Evolutionary conservation across 768 basidiomycete species (phyloP).

Genomic region (Pleurotus platypus): DNA sequence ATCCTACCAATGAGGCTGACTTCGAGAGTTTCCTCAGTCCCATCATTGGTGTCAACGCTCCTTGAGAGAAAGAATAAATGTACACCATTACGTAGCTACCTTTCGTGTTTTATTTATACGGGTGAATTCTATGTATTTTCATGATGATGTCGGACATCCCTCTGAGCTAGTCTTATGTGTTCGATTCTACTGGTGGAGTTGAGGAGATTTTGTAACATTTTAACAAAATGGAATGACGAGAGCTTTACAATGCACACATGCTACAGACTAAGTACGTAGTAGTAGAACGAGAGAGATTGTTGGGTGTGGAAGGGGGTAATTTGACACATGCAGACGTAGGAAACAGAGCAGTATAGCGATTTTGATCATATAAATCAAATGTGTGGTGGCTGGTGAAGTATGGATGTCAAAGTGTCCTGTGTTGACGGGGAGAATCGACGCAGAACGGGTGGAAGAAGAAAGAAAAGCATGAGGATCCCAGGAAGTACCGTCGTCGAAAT

Average conservation of each 20-base stretch:
- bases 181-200: neutral
- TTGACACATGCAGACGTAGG: slow-evolving; percentile 16
- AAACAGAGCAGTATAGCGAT: slow-evolving; percentile 11
- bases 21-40: slow-evolving; percentile 47
- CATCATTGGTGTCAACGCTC: slow-evolving; percentile 21
- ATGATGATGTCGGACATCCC: neutral
- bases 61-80: neutral
- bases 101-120: too few species aligned
- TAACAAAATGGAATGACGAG: slow-evolving; percentile 8
- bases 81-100: too few species aligned
- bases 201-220: neutral
- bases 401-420: neutral
- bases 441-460: slow-evolving; percentile 13
- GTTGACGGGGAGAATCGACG: neutral
- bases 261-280: slow-evolving; percentile 18
- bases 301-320: slow-evolving; percentile 11
- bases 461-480: neutral
- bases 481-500: slow-evolving; percentile 1
- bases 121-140: too few species aligned
- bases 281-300: slow-evolving; percentile 21
- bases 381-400: neutral
- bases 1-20: slow-evolving; percentile 36
- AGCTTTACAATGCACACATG: slow-evolving; percentile 24
- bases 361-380: slow-evolving; percentile 9
- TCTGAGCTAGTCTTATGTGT: neutral